A percentile compares a stretch with the other conserved stretches of the same genome.
phyloP scores from a whole-genome alignment of 805 yeast genomes.

The Scheffersomyces lignosus region DNA sequence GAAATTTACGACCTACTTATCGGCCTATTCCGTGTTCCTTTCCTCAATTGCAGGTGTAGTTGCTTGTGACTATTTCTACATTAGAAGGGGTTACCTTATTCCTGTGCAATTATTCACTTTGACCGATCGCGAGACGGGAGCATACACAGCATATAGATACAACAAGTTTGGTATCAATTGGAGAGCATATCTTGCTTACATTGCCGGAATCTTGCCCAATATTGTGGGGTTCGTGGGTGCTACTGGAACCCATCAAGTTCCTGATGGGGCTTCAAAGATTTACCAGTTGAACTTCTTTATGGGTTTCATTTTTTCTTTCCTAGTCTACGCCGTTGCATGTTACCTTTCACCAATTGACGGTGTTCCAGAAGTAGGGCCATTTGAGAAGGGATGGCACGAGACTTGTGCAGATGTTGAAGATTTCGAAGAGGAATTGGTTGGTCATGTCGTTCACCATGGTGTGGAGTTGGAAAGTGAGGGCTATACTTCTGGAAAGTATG shows the following conservation, averaged over 20 bases:
- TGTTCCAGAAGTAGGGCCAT: constrained; percentile 29
- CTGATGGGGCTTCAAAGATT: constrained; percentile 72
- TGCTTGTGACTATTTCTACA: constrained; percentile 62
- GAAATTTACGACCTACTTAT: constrained; percentile 74
- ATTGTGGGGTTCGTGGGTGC: constrained; percentile 88
- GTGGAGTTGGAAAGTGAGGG: constrained; percentile 13
- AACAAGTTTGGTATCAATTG: constrained; percentile 68
- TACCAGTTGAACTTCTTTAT: constrained; percentile 75
- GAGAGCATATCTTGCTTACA: constrained; percentile 80
- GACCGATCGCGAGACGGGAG: constrained; percentile 31
- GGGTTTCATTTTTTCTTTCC: constrained; percentile 64
- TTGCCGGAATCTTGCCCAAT: constrained; percentile 79
- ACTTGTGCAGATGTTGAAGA: constrained; percentile 64
- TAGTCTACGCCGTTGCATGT: constrained; percentile 54
- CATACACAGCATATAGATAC: constrained; percentile 54
- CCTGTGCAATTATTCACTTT: constrained; percentile 62
- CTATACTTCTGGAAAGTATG: constrained; percentile 11
- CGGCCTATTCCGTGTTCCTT: constrained; percentile 80
- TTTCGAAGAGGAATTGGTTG: constrained; percentile 47
- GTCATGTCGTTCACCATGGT: constrained; percentile 22
- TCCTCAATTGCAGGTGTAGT: constrained; percentile 82
- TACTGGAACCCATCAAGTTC: constrained; percentile 66
- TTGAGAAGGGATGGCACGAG: constrained; percentile 63
- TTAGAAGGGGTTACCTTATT: constrained; percentile 70
- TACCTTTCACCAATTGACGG: constrained; percentile 53